Conservation (phyloP, 2,329 filamentous ascomycete genomes). For the Trichoderma oligosporum region DNA sequence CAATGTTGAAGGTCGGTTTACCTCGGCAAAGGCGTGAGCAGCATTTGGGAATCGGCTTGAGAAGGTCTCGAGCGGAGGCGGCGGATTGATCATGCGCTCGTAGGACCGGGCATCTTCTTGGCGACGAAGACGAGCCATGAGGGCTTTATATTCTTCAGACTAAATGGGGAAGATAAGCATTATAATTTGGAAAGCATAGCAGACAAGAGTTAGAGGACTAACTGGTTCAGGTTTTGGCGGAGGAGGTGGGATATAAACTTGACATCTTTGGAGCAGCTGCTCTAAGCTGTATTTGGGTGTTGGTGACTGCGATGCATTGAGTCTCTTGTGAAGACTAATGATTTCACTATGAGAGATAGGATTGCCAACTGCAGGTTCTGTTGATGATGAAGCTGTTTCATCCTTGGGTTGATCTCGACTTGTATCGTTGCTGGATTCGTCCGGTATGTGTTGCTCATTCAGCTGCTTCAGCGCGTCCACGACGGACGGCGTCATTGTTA, state of each 20-base stretch:
- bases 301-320: slow-evolving; percentile 38
- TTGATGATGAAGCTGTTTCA: slow-evolving; percentile 47
- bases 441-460: slow-evolving; percentile 11
- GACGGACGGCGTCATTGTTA: slow-evolving; percentile 70
- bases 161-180: slow-evolving; percentile 35
- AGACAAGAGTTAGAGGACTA: slow-evolving; percentile 36
- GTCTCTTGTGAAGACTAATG: slow-evolving; percentile 54
- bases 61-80: slow-evolving; percentile 54
- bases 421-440: slow-evolving; percentile 22
- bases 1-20: slow-evolving; percentile 45
- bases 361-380: slow-evolving; percentile 52
- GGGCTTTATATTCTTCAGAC: slow-evolving; percentile 76
- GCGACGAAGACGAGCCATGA: slow-evolving; percentile 80
- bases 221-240: slow-evolving; percentile 74
- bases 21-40: slow-evolving; percentile 55
- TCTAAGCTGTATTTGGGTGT: slow-evolving; percentile 54
- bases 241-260: slow-evolving; percentile 74
- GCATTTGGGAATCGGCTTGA: slow-evolving; percentile 53
- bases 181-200: no score
- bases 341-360: slow-evolving; percentile 71
- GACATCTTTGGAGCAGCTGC: slow-evolving; percentile 65
- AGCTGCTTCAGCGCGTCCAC: slow-evolving; percentile 55
- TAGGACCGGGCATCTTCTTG: slow-evolving; percentile 82
- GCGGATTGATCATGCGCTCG: slow-evolving; percentile 70
- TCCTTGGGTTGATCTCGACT: slow-evolving; percentile 8